These are phyloP conservation scores for Bimuria novae-zelandiae DNA, from an alignment of 2,329 filamentous ascomycete genomes.

Conservation along the genomic window DNA sequence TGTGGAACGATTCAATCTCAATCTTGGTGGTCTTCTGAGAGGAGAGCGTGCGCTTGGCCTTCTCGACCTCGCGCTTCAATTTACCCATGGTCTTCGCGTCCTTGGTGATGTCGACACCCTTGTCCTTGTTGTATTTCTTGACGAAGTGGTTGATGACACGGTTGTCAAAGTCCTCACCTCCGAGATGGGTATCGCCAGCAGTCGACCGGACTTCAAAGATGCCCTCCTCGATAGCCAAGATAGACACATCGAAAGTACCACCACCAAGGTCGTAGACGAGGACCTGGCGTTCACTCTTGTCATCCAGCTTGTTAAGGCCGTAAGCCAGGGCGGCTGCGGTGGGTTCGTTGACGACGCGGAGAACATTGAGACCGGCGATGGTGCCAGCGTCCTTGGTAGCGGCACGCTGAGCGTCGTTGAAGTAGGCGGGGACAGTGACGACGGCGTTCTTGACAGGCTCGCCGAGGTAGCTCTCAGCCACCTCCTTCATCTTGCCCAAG, in stretches of 20 bases:
- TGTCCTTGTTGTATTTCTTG: conserved; percentile 99
- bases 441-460: conserved; percentile 86
- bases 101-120: conserved; percentile 88
- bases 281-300: conserved; percentile 46
- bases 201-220: conserved; percentile 95
- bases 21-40: conserved; percentile 92
- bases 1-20: conserved; percentile 96
- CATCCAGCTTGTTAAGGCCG: conserved; percentile 63
- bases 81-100: conserved; percentile 98
- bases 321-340: conserved; percentile 95
- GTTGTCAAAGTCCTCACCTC: conserved; percentile 99
- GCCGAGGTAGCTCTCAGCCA: conserved; percentile 77
- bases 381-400: conserved; percentile 93
- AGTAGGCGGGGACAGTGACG: conserved; percentile 95
- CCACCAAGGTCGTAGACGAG: conserved; percentile 51
- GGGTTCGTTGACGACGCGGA: conserved; percentile 96
- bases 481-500: conserved; percentile 71
- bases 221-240: conserved; percentile 85
- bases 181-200: conserved; percentile 94
- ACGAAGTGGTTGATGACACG: conserved; percentile 94
- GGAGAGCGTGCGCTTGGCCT: conserved; percentile 96
- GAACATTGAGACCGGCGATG: conserved; percentile 91
- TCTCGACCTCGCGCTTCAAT: conserved; percentile 98
- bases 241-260: conserved; percentile 58
- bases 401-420: conserved; percentile 98